Percentiles rank a stretch among this genome's conserved stretches.
Conservation (phyloP, 1,284 basidiomycete species). For the Ceratobasidium papillatum region DNA sequence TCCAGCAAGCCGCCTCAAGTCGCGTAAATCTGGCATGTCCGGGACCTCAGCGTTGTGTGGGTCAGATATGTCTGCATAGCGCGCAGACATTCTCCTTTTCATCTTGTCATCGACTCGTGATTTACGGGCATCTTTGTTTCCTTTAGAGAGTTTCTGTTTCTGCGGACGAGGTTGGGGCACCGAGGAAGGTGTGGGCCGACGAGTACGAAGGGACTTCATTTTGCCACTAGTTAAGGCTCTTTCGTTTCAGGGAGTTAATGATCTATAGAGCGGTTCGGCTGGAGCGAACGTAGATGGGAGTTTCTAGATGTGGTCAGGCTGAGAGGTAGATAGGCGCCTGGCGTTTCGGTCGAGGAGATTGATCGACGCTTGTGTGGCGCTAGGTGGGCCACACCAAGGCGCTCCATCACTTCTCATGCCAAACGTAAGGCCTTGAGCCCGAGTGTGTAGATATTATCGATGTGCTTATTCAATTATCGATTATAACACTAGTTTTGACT, state of each 20-base stretch:
- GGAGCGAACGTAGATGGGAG: background rate
- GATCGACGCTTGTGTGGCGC: background rate
- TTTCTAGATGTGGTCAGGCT: background rate
- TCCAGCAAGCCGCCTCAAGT: conserved; percentile 47
- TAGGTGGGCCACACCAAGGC: no score
- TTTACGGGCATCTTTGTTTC: conserved; percentile 57
- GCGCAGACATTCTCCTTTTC: conserved; percentile 90
- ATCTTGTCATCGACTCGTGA: conserved; percentile 90
- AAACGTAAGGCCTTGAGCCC: no score
- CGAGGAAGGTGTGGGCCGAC: conserved; percentile 11
- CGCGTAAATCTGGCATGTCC: conserved; percentile 60
- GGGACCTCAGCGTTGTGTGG: conserved; percentile 67
- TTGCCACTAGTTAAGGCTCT: background rate
- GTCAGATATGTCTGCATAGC: conserved; percentile 82
- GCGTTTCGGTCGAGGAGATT: background rate
- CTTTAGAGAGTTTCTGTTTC: conserved; percentile 18
- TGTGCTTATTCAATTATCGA: no score
- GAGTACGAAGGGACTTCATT: conserved; percentile 38
- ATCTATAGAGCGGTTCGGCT: background rate
- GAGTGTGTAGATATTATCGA: no score
- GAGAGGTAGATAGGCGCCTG: background rate
- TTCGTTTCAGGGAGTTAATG: background rate
- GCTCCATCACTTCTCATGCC: no score
- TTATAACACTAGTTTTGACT: no score
- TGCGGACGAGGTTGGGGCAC: conserved; percentile 14